phyloP scores from a whole-genome alignment of 805 yeast species.

The Lachancea nothofagi region DNA sequence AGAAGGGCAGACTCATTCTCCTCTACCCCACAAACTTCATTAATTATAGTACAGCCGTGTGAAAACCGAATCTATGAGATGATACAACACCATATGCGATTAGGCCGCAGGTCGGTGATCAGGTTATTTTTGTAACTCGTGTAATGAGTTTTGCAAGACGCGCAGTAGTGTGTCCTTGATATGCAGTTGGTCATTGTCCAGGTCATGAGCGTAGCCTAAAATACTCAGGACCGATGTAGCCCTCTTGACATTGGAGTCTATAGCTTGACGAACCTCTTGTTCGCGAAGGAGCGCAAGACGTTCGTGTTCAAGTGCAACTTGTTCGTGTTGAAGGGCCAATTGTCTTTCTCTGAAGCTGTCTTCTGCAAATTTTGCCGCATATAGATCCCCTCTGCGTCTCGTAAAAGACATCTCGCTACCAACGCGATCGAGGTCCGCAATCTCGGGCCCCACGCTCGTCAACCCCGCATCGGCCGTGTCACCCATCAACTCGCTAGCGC shows the following conservation, averaged over 20 bases:
- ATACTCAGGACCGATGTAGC: slow-evolving; percentile 1
- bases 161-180: slow-evolving; percentile 3
- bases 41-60: no score
- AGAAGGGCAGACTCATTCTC: no score
- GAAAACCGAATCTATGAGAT: no score
- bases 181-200: slow-evolving; percentile 1
- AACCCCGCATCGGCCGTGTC: slow-evolving; percentile 1
- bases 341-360: not conserved
- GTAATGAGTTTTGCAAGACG: slow-evolving; percentile 1
- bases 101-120: not conserved
- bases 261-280: slow-evolving; percentile 1
- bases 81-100: no score
- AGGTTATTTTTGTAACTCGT: not conserved
- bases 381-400: slow-evolving; percentile 1
- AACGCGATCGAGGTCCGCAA: not conserved
- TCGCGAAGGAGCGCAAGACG: not conserved
- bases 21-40: no score
- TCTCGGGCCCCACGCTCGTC: slow-evolving; percentile 1
- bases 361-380: not conserved
- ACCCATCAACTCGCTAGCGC: slow-evolving; percentile 2
- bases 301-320: slow-evolving; percentile 4
- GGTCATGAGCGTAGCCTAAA: slow-evolving; percentile 4
- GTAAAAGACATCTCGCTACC: not conserved
- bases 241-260: slow-evolving; percentile 3
- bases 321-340: slow-evolving; percentile 3